These are phyloP conservation scores for Ciborinia camelliae DNA, from an alignment of 2,329 filamentous ascomycete species.

Conservation along the genomic window DNA sequence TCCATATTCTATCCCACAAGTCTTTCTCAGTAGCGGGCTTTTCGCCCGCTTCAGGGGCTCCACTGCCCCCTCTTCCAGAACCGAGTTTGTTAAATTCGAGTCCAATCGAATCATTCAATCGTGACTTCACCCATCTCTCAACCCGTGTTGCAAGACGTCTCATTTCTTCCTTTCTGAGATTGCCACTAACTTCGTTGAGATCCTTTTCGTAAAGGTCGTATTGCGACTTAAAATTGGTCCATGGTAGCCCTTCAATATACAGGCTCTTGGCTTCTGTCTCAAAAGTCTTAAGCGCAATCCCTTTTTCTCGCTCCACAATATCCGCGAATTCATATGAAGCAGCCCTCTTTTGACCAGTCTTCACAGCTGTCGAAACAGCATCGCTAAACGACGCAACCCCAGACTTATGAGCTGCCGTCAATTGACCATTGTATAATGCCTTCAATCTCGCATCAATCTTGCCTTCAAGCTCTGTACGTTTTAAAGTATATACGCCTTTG, in stretches of 20 bases:
- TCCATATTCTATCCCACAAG: slow-evolving; percentile 96
- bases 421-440: slow-evolving; percentile 80
- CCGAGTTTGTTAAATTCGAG: slow-evolving; percentile 96
- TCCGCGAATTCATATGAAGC: slow-evolving; percentile 91
- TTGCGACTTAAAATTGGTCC: slow-evolving; percentile 85
- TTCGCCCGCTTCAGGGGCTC: slow-evolving; percentile 74
- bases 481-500: slow-evolving; percentile 88
- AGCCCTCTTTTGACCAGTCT: slow-evolving; percentile 87
- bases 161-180: slow-evolving; percentile 93
- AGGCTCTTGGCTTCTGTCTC: slow-evolving; percentile 71
- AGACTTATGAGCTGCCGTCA: slow-evolving; percentile 83
- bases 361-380: slow-evolving; percentile 81
- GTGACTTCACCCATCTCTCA: slow-evolving; percentile 88
- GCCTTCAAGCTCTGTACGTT: slow-evolving; percentile 76
- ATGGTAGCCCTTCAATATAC: slow-evolving; percentile 73
- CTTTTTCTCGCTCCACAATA: slow-evolving; percentile 82
- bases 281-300: slow-evolving; percentile 70
- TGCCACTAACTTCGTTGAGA: slow-evolving; percentile 79
- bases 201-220: slow-evolving; percentile 81
- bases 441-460: slow-evolving; percentile 91
- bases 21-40: slow-evolving; percentile 74
- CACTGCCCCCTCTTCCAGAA: slow-evolving; percentile 77
- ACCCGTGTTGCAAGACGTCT: slow-evolving; percentile 83
- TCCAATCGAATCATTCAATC: slow-evolving; percentile 81
- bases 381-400: slow-evolving; percentile 83